These are phyloP conservation scores for Hanseniaspora vineae DNA, from an alignment of 805 yeast species.

Conservation along the genomic window DNA sequence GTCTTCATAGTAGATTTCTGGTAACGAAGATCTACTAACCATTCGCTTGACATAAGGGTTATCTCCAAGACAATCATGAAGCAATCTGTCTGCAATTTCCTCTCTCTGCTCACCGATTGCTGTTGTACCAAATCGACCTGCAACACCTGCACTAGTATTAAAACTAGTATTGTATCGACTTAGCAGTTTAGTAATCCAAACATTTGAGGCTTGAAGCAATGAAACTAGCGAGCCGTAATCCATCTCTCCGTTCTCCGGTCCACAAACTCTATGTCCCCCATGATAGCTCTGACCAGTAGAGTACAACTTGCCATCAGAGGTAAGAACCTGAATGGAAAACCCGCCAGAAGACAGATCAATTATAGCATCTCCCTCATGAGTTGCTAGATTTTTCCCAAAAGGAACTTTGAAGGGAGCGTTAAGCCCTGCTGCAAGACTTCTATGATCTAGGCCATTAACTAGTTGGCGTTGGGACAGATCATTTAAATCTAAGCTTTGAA, in stretches of 20 bases:
- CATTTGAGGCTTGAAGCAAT: neutral
- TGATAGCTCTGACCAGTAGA: slow-evolving; percentile 36
- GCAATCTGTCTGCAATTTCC: neutral
- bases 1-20: slow-evolving; percentile 9
- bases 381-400: slow-evolving; percentile 16
- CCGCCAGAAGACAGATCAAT: slow-evolving; percentile 52
- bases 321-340: slow-evolving; percentile 45
- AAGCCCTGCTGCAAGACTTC: slow-evolving; percentile 18
- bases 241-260: neutral
- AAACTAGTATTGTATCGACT: neutral
- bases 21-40: slow-evolving; percentile 16
- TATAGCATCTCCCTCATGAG: slow-evolving; percentile 25
- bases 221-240: slow-evolving; percentile 1
- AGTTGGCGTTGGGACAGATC: slow-evolving; percentile 12
- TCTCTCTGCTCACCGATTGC: neutral
- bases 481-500: slow-evolving; percentile 5
- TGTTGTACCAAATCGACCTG: too few species aligned
- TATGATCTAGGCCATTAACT: slow-evolving; percentile 2
- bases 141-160: neutral
- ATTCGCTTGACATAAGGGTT: slow-evolving; percentile 18
- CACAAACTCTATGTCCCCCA: slow-evolving; percentile 17
- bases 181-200: neutral
- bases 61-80: slow-evolving; percentile 11
- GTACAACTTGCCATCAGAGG: slow-evolving; percentile 42
- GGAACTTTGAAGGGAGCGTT: slow-evolving; percentile 13